phyloP scores from a whole-genome alignment of 768 basidiomycete species.

The Trametes cingulata region DNA sequence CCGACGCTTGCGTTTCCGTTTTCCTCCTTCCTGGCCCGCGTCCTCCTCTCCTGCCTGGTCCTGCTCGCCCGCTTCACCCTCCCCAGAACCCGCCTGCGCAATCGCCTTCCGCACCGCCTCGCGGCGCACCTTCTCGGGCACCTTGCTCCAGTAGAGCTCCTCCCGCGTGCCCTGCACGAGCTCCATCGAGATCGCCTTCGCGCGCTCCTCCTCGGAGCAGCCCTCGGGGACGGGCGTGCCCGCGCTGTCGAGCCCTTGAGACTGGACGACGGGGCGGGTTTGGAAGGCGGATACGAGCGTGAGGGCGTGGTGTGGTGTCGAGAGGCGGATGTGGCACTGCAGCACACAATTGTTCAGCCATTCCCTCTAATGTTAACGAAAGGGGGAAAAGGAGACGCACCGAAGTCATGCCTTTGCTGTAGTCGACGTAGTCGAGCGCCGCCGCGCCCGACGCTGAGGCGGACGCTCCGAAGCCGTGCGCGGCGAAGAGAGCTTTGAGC shows the following conservation, averaged over 20 bases:
- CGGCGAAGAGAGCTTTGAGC: constrained; percentile 58
- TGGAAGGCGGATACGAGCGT: constrained; percentile 49
- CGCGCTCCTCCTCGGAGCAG: constrained; percentile 9
- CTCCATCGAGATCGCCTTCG: constrained; percentile 47
- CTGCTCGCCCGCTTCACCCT: background rate
- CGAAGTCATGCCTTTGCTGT: constrained; percentile 71
- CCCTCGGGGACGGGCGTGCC: constrained; percentile 32
- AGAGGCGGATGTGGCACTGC: constrained; percentile 75
- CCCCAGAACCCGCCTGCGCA: background rate
- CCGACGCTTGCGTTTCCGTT: constrained; percentile 6
- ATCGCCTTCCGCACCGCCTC: constrained; percentile 59
- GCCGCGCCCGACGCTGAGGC: constrained; percentile 16
- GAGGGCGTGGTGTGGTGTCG: constrained; percentile 48
- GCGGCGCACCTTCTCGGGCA: constrained; percentile 68
- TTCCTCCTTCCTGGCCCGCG: background rate
- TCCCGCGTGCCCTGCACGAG: constrained; percentile 64
- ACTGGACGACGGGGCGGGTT: constrained; percentile 41
- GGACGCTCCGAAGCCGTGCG: constrained; percentile 33
- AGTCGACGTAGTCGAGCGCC: constrained; percentile 78
- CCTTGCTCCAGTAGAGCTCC: constrained; percentile 76
- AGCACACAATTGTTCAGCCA: background rate
- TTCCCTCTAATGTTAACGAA: background rate
- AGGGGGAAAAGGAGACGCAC: constrained; percentile 41
- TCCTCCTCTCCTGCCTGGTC: too few species aligned
- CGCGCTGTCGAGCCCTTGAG: constrained; percentile 53